Evolutionary conservation across 805 yeast species (phyloP), one percentile per base, ranked within the genome.

Genomic region (Kuraishia borneana): DNA sequence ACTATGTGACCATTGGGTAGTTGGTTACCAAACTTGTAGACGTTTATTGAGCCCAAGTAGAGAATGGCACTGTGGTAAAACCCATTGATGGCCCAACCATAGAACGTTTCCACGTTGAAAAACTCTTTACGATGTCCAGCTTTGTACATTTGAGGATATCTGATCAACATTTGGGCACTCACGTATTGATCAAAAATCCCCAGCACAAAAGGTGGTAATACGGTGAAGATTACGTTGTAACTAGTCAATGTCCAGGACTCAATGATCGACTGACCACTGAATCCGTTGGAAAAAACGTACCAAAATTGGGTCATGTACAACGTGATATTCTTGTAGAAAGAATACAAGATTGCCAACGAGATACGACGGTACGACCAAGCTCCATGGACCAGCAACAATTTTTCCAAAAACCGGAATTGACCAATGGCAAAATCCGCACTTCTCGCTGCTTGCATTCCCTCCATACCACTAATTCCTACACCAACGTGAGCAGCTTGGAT

Each of bases 401-500:
- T 87, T 47, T 76, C 74, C 60, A 92, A 65, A 54, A 73, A 92
- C 53, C 78, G 78, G 69, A 92, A 92, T 54, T 92, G 97, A 0
- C 96, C 97, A 56, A 94, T 85, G 1, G 97, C 87, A 39, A 92
- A 76, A 64, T 92, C 99, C 0, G 99, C 97, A 54, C 94, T 80
- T 54, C 99, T 72, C 0, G 98, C 96, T 8, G 98, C 98, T 58
- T 92, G 99, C 85, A 88, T 87, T 45, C 99, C 99, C 61, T 92
- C 99, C 89, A 87, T 81, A 43, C 99, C 99, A 58, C 94, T 83
- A 42, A 92, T 94, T 53, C 99, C 99, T 18, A 92, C 95, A 42
- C 99, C 99, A 35, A 92, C 96, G 56, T 92, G 97, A 0, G 98
- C 98, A 12, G 98, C 97, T 58, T 92, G 98, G 43, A 92, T 92